Percentiles rank a stretch among this genome's conserved stretches.
Evolutionary conservation across 306 rosid genomes (phyloP).

Genomic region (Pueraria montana): DNA sequence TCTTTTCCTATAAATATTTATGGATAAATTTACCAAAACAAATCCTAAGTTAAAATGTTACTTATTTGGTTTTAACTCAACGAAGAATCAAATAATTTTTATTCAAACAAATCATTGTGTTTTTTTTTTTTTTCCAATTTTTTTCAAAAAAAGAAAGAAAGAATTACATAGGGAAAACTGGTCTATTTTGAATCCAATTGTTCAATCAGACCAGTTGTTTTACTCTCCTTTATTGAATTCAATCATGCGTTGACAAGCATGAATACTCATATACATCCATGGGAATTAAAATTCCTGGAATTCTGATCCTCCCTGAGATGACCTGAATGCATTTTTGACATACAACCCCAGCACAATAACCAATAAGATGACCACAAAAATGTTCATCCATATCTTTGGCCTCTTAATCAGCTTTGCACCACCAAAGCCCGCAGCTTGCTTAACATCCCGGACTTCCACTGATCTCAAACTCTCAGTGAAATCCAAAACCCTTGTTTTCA

Average conservation of each 20-base stretch:
- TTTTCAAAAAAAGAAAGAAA: background rate
- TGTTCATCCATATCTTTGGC: conserved; percentile 54
- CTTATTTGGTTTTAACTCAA: background rate
- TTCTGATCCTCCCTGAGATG: conserved; percentile 17
- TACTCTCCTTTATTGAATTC: conserved; percentile 40
- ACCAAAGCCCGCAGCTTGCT: background rate
- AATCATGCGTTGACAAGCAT: conserved; percentile 20
- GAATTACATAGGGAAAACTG: background rate
- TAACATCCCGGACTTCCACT: conserved; percentile 22
- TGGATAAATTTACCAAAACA: too few relatives aligned
- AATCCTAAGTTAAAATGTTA: too few relatives aligned
- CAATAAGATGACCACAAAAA: conserved; percentile 50
- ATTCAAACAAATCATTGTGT: background rate
- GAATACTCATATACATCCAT: background rate
- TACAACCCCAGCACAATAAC: conserved; percentile 53
- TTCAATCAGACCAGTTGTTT: background rate
- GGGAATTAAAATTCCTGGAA: conserved; percentile 37
- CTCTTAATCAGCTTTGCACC: conserved; percentile 15
- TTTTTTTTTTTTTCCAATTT: background rate
- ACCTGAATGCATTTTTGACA: conserved; percentile 40
- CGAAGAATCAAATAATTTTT: background rate
- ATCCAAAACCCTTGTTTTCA: conserved; percentile 42
- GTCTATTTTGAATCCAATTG: background rate
- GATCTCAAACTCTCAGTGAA: conserved; percentile 29
- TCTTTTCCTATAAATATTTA: too few relatives aligned